phyloP scores from a whole-genome alignment of 2,329 filamentous ascomycete genomes.

The Pyrenophora tritici-repentis region DNA sequence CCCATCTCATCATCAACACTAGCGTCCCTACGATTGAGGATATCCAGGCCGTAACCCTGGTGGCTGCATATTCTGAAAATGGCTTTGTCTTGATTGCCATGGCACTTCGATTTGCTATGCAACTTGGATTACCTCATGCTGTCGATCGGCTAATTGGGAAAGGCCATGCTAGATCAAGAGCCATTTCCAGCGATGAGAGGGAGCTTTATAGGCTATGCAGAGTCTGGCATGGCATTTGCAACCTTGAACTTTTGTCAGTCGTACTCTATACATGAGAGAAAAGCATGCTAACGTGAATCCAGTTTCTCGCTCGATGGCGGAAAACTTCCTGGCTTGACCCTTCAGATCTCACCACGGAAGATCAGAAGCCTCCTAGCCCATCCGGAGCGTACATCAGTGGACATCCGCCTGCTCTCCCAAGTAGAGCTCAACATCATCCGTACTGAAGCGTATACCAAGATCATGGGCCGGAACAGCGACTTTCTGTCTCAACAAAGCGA shows the following conservation, averaged over 20 bases:
- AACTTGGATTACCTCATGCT: slow-evolving; percentile 49
- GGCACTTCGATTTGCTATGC: slow-evolving; percentile 57
- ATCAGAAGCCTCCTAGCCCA: slow-evolving; percentile 54
- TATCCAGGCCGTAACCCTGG: slow-evolving; percentile 58
- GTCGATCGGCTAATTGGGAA: slow-evolving; percentile 51
- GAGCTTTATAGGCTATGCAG: slow-evolving; percentile 47
- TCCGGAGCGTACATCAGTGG: slow-evolving; percentile 52
- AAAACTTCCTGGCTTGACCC: slow-evolving; percentile 49
- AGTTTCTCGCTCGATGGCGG: slow-evolving; percentile 55
- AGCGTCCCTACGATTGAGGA: slow-evolving; percentile 53
- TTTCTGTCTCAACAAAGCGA: slow-evolving; percentile 23
- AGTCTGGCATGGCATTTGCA: slow-evolving; percentile 59
- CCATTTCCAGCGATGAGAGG: slow-evolving; percentile 31
- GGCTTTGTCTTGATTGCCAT: slow-evolving; percentile 57
- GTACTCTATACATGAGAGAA: too few species aligned
- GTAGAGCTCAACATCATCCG: slow-evolving; percentile 55
- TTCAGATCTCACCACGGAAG: slow-evolving; percentile 48
- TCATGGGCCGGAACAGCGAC: slow-evolving; percentile 17
- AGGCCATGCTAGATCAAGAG: slow-evolving; percentile 3
- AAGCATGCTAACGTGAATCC: neutral
- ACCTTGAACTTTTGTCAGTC: slow-evolving; percentile 54
- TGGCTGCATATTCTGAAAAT: slow-evolving; percentile 60
- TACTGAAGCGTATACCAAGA: slow-evolving; percentile 32
- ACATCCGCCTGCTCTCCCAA: slow-evolving; percentile 59
- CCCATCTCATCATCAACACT: slow-evolving; percentile 53